Evolutionary conservation across 306 rosid species (phyloP), one percentile per base, ranked within the genome.

Genomic region (Prunus dulcis): DNA sequence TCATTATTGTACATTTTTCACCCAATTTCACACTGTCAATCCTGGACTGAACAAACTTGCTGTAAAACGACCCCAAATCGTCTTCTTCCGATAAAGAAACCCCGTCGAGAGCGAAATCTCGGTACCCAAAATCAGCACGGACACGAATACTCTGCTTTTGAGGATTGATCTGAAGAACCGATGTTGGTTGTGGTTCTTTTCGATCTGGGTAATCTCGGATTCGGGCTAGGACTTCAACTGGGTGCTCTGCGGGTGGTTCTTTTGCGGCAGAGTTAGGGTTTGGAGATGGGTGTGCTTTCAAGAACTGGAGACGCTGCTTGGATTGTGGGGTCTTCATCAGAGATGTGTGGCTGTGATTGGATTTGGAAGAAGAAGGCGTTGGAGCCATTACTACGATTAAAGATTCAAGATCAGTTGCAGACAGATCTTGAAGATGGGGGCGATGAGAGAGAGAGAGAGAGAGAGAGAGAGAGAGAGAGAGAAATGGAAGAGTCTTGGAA

Each of bases 61-160:
- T 81, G 58, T 92, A 96, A 38, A 96, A 96, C 4, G 66, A 50
- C 34, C 87, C 97, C 9, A 96, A 74, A 50, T 88, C 94, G 69
- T 96, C 97, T 19, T 89, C 93, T 77, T 96, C 98, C 32, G 99
- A 93, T 23, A 86, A 32, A 18, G 99, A 96, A 64, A 96, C 87
- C 60, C 99, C 99, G 66, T 96, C 99, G 38, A 96, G 98, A 22
- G 93, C 86, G 74, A 96, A 93, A 50, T 96, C 99, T 9, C 99
- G 80, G 83, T 93, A 96, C 77, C 99, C 99, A 1, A 96, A 88
- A 83, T 96, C 99, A 0, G 98, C 94, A 1, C 91, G 86, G 75
- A 93, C 91, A 65, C 99, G 82, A 4, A 96, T 86, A 6, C 85
- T 86, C n/a, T 80, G 91, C 0, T 79, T 80, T 57, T 76, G 79